Base-by-base conservation (phyloP, 2,329 filamentous ascomycete species). In the Blastomyces gilchristii region DNA sequence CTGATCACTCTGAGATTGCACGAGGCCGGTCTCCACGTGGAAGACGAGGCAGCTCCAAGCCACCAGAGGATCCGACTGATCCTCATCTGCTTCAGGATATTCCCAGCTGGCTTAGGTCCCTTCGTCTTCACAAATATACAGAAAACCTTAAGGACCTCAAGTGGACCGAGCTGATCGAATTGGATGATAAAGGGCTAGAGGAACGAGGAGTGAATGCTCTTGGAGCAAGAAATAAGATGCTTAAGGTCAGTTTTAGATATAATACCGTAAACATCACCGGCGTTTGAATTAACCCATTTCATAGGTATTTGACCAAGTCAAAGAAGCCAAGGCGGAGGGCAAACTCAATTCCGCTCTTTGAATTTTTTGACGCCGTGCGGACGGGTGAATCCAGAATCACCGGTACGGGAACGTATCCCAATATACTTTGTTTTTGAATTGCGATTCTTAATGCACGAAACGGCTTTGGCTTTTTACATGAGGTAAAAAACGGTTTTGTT, bases 71-170 rank as follows among this genome's bases (percentile, higher is more conserved):
- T 72, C 94, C 94, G 3, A 97, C 93, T 25, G 94, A 99, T 75
- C 88, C 89, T 18, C 86, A 83, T 52, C 83, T 99, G 65, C 82
- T 99, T 69, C 90, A 96, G 77, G 94, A 99, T 72, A 97, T 99
- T 69, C 93, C 94, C 62, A 89, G 87, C 75, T 99, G 94, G 94
- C 84, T 99, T 71, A 87, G 94, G 74, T 97, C 91, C 75, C 83
- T 97, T 73, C 87, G 94, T 65, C 82, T 99, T 71, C 94, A 99
- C 82, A 99, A 99, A 81, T 99, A 99, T 78, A 99, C 94, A 11
- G 94, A 99, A 69, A 95, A 97, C 70, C 79, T 99, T 67, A 99
- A 97, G 79, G 93, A 97, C 72, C 85, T 97, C 81, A 91, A 94
- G 71, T 99, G 94, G 94, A 89, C 88, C 37, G 94, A 99, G 62